Conservation (phyloP, 768 basidiomycete species). For the Boletus barrowsii region DNA sequence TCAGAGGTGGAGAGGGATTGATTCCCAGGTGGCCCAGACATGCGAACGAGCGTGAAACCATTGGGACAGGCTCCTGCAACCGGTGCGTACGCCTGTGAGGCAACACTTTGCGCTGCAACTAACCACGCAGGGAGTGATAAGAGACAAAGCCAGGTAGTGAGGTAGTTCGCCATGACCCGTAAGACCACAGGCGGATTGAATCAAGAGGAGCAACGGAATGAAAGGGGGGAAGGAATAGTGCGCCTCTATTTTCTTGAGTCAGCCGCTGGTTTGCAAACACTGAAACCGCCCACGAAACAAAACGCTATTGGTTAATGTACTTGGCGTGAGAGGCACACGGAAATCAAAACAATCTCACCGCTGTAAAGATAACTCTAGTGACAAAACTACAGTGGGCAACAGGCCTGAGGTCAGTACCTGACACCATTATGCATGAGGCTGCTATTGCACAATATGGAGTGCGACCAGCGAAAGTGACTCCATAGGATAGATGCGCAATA, state of each 20-base stretch:
- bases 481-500: no score
- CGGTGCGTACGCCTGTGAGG: conserved; percentile 27
- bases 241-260: no score
- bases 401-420: no score
- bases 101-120: conserved; percentile 20
- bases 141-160: conserved; percentile 13
- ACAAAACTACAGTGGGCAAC: no score
- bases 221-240: neutral
- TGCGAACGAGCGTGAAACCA: conserved; percentile 29
- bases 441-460: no score
- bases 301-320: no score
- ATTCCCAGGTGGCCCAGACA: conserved; percentile 19
- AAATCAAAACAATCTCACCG: no score
- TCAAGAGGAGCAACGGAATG: neutral
- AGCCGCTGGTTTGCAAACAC: neutral
- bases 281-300: neutral
- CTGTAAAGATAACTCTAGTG: no score
- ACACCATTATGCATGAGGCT: no score
- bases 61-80: conserved; percentile 16
- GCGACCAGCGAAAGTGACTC: no score
- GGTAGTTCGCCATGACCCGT: neutral
- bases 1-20: conserved; percentile 39
- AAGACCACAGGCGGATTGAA: neutral
- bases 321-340: no score
- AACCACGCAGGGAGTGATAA: conserved; percentile 1